Conservation (phyloP, 140 eudicot genomes). For the Bidens hawaiensis region DNA sequence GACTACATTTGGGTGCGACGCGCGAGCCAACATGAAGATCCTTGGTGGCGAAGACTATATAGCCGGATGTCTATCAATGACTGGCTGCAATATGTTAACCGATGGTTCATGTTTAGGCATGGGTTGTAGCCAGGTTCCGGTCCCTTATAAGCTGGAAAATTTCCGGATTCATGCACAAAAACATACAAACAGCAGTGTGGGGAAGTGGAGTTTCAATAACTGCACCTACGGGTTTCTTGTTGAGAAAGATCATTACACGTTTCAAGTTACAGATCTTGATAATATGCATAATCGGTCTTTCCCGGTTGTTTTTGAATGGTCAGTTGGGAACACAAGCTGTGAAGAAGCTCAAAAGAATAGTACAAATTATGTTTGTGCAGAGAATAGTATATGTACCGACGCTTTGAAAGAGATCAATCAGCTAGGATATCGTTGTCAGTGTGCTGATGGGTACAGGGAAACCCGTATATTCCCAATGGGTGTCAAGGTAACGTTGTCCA, state of each 20-base stretch:
- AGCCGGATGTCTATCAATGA: constrained; percentile 18
- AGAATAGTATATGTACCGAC: constrained; percentile 19
- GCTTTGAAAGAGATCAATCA: not conserved
- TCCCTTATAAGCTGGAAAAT: constrained; percentile 14
- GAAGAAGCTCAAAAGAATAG: constrained; percentile 23
- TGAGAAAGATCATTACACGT: constrained; percentile 22
- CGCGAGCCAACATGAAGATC: constrained; percentile 12
- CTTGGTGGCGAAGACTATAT: constrained; percentile 3
- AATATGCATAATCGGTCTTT: constrained; percentile 19
- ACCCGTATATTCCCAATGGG: constrained; percentile 27
- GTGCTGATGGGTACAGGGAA: constrained; percentile 28
- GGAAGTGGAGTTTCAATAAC: constrained; percentile 21
- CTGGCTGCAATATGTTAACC: constrained; percentile 7
- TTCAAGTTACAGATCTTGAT: constrained; percentile 20
- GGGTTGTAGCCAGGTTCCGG: constrained; percentile 40
- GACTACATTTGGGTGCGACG: constrained; percentile 28
- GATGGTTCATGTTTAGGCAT: constrained; percentile 25
- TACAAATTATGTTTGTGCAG: constrained; percentile 14
- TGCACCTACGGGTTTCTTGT: constrained; percentile 30
- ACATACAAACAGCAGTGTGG: constrained; percentile 7
- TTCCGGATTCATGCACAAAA: constrained; percentile 24
- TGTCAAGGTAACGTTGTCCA: constrained; percentile 29
- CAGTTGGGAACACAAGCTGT: constrained; percentile 15
- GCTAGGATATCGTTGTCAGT: constrained; percentile 21
- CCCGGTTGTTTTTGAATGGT: constrained; percentile 28